A percentile compares a stretch with the other conserved stretches of the same genome.
Evolutionary conservation across 495 filamentous ascomycete species (phyloP).

Genomic region (Pyrenopolyporus hunteri): DNA sequence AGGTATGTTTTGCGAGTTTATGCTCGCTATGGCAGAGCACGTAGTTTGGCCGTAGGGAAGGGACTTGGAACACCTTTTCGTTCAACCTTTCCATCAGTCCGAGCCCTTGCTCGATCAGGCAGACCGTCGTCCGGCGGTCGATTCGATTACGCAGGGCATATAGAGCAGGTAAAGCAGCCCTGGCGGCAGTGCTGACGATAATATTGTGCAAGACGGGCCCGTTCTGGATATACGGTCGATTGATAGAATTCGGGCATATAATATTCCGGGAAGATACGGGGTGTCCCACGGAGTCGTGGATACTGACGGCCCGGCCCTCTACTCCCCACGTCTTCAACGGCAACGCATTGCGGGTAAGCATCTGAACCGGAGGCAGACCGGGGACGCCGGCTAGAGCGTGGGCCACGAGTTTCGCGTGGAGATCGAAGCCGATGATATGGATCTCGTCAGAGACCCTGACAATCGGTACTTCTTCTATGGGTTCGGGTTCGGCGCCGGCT

Average conservation of each 20-base stretch:
- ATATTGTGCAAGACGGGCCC: conserved; percentile 68
- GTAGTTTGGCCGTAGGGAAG: conserved; percentile 69
- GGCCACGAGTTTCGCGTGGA: conserved; percentile 56
- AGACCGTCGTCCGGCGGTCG: conserved; percentile 73
- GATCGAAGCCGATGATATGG: conserved; percentile 59
- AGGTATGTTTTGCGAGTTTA: conserved; percentile 52
- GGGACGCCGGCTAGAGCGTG: conserved; percentile 53
- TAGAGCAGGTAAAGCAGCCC: conserved; percentile 62
- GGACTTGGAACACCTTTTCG: conserved; percentile 68
- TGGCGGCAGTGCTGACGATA: conserved; percentile 69
- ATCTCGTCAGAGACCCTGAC: conserved; percentile 46
- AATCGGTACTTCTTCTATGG: not conserved
- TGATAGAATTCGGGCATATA: conserved; percentile 18
- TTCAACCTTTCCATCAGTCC: conserved; percentile 79
- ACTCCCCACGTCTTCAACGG: conserved; percentile 35
- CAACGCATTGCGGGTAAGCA: conserved; percentile 36
- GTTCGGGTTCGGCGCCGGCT: not conserved
- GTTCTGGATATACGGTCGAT: not conserved
- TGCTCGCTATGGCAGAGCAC: conserved; percentile 76
- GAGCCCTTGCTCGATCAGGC: conserved; percentile 83
- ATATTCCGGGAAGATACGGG: conserved; percentile 21
- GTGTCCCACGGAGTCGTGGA: conserved; percentile 7
- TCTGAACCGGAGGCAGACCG: conserved; percentile 38
- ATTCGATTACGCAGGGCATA: conserved; percentile 66
- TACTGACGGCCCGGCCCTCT: conserved; percentile 28